Conservation (phyloP, 768 basidiomycete genomes). For the Postia placenta region DNA sequence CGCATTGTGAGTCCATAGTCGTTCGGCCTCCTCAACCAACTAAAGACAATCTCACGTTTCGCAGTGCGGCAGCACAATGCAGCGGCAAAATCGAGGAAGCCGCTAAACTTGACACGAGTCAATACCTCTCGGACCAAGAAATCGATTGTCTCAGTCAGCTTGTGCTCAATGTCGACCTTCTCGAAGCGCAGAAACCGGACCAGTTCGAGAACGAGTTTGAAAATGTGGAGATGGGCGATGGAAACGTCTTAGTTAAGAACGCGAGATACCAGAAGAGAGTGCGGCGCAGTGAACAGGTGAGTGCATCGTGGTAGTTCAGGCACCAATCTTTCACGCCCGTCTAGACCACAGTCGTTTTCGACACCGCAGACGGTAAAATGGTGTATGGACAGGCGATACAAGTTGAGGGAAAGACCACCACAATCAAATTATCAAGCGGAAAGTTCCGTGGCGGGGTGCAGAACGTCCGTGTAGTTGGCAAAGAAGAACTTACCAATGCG, state of each 20-base stretch:
- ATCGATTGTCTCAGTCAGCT: conserved; percentile 25
- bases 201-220: conserved; percentile 30
- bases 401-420: conserved; percentile 31
- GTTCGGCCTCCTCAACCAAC: not conserved
- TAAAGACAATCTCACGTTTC: not conserved
- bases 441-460: conserved; percentile 20
- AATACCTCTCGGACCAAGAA: conserved; percentile 20
- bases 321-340: not conserved
- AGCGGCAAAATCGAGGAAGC: conserved; percentile 8
- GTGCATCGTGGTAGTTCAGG: no score
- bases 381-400: conserved; percentile 27
- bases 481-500: conserved; percentile 31
- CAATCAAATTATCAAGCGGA: conserved; percentile 21
- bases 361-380: conserved; percentile 25
- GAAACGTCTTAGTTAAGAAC: conserved; percentile 28
- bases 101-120: conserved; percentile 13
- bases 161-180: conserved; percentile 26
- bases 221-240: conserved; percentile 19
- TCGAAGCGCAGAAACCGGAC: conserved; percentile 30
- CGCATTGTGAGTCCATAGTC: conserved; percentile 24
- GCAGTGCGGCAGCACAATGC: conserved; percentile 16
- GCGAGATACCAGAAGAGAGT: conserved; percentile 37
- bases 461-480: conserved; percentile 34
- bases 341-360: conserved; percentile 33
- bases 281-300: conserved; percentile 31